Conservation (phyloP, 345 rosid species). For the Eucalyptus grandis region DNA sequence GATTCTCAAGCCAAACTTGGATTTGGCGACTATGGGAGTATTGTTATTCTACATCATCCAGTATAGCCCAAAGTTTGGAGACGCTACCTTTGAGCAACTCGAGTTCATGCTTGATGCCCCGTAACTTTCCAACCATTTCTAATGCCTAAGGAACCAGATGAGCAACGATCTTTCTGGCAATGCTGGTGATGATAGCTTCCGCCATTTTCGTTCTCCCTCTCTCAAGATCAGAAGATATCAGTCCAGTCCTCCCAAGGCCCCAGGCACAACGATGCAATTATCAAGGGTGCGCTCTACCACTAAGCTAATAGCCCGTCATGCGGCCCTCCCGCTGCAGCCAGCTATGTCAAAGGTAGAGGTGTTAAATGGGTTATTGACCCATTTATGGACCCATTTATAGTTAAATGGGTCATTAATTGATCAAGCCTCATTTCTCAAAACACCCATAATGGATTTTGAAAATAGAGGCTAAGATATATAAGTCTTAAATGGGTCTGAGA, state of each 20-base stretch:
- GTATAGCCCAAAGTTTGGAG: background rate
- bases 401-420: too few species aligned
- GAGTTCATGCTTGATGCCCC: background rate
- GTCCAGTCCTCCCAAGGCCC: background rate
- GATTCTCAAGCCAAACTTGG: background rate
- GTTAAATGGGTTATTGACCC: too few species aligned
- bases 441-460: too few species aligned
- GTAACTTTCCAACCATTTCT: background rate
- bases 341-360: too few species aligned
- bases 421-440: too few species aligned
- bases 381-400: too few species aligned
- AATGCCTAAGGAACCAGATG: background rate
- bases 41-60: background rate
- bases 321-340: too few species aligned
- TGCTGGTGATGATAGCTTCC: background rate
- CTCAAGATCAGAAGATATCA: accelerated
- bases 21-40: background rate
- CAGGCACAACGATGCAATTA: too few species aligned
- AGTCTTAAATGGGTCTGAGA: too few species aligned
- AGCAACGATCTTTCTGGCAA: background rate
- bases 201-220: too few species aligned
- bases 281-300: accelerated
- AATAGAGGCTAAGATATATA: too few species aligned
- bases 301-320: too few species aligned
- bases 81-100: background rate